phyloP scores from a whole-genome alignment of 2,329 filamentous ascomycete genomes.

The Talaromyces sp. region DNA sequence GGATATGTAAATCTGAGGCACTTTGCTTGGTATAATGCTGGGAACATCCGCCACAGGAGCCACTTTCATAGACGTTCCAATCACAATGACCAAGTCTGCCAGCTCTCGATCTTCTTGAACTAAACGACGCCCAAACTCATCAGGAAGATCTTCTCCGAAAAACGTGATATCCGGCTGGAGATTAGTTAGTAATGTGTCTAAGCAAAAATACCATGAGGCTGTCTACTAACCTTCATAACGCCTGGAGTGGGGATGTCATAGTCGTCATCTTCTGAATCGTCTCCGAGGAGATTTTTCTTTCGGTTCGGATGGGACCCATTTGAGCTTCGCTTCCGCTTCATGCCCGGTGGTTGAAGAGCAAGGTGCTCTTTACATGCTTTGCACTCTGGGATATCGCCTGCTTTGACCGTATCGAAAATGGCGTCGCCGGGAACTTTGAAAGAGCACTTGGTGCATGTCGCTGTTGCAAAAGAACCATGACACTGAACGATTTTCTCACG shows the following conservation, averaged over 20 bases:
- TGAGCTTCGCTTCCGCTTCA: slow-evolving; percentile 49
- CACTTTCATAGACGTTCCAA: slow-evolving; percentile 93
- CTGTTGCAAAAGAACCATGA: slow-evolving; percentile 91
- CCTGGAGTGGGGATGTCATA: slow-evolving; percentile 64
- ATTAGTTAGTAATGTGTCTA: neutral
- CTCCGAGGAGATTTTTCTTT: slow-evolving; percentile 50
- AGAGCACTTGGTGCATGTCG: slow-evolving; percentile 77
- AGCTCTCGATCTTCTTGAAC: slow-evolving; percentile 72
- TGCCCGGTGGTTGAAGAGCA: slow-evolving; percentile 38
- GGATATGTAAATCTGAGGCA: slow-evolving; percentile 88
- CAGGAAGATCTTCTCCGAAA: slow-evolving; percentile 85
- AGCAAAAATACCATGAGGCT: neutral
- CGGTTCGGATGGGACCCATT: slow-evolving; percentile 46
- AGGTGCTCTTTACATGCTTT: slow-evolving; percentile 59
- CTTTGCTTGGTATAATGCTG: slow-evolving; percentile 66
- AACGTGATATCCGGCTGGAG: slow-evolving; percentile 85
- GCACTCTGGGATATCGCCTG: slow-evolving; percentile 71
- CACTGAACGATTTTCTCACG: slow-evolving; percentile 86
- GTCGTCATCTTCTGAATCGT: slow-evolving; percentile 53
- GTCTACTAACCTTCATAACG: slow-evolving; percentile 62
- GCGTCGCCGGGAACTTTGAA: slow-evolving; percentile 66
- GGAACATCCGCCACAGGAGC: slow-evolving; percentile 91
- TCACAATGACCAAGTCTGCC: slow-evolving; percentile 88
- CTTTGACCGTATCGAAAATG: slow-evolving; percentile 74
- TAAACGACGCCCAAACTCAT: slow-evolving; percentile 73